These are phyloP conservation scores for Epicoccum sorghinum DNA, from an alignment of 2,329 filamentous ascomycete genomes.

Conservation along the genomic window DNA sequence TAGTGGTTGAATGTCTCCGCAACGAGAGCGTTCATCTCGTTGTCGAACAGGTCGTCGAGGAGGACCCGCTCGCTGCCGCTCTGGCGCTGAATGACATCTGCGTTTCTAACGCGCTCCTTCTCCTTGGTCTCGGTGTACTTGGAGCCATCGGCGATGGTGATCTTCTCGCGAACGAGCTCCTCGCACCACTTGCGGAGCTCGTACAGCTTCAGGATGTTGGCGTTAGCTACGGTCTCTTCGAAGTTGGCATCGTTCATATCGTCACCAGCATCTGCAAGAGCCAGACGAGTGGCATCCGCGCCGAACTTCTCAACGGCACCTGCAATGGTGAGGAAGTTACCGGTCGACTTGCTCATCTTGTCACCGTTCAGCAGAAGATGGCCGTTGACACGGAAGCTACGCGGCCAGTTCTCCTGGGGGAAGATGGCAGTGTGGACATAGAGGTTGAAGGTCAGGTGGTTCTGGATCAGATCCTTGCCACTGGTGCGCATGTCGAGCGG, in stretches of 20 bases:
- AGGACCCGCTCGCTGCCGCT: constrained; percentile 70
- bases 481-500: constrained; percentile 86
- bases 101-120: constrained; percentile 54
- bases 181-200: constrained; percentile 91
- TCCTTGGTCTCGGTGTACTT: constrained; percentile 51
- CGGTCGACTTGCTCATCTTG: constrained; percentile 98
- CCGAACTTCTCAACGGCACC: constrained; percentile 91
- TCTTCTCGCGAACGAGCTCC: constrained; percentile 72
- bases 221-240: constrained; percentile 92
- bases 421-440: constrained; percentile 94
- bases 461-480: constrained; percentile 75
- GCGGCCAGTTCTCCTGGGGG: constrained; percentile 85
- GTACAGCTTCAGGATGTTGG: constrained; percentile 84
- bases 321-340: constrained; percentile 92
- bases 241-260: constrained; percentile 96
- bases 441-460: constrained; percentile 94
- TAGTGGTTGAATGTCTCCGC: constrained; percentile 80
- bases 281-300: constrained; percentile 88
- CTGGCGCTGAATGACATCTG: constrained; percentile 70
- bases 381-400: constrained; percentile 84
- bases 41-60: constrained; percentile 88
- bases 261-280: constrained; percentile 92
- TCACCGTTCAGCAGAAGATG: constrained; percentile 94
- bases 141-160: constrained; percentile 51
- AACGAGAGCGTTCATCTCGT: constrained; percentile 88